Evolutionary conservation across 371 early-diverging fungal species (phyloP), one percentile per base, ranked within the genome.

Genomic region (Mycotypha africana): DNA sequence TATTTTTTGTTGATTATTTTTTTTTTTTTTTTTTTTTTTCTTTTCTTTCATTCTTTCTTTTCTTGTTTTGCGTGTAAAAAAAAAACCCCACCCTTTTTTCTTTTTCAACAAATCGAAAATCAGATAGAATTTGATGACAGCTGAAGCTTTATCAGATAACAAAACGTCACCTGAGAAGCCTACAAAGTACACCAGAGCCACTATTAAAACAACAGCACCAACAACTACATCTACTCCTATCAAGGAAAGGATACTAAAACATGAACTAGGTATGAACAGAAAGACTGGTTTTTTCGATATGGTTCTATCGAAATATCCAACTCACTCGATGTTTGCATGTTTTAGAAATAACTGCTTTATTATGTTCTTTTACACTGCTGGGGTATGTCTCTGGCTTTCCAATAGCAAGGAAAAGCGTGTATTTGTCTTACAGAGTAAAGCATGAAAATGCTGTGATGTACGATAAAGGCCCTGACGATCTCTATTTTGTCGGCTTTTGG

Each of bases 401-500:
- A 12, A 14, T 33, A 20, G 51, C 51, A 45, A 45, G 39, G 28
- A 51, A 45, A 22, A 45, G 51, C 17, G 10, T 51, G 25, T 25
- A 26, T 25, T 10, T 51, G 34, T 44, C 51, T 0, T 45, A 51
- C 15, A 33, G 35, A 21, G 39, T 45, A 15, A 43, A 38, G 21
- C 37, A 23, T 20, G 25, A 50, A 33, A 50, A 57, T 8, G n/a
- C n/a, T n/a, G n/a, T n/a, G n/a, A n/a, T n/a, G 11, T 74, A 72
- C 42, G 64, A 43, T 38, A 73, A 75, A 50, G 78, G 78, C 22
- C 47, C 24, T 17, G 64, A 71, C 22, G 90, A 90, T 47, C 15
- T 72, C 8, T 81, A 67, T 43, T 81, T 76, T 60, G 68, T 86
- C 12, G 43, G 54, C 42, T 79, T 82, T 63, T 87, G 85, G 81